These are phyloP conservation scores for Podaxis carcinomalis DNA, from an alignment of 768 basidiomycete species.

Conservation along the genomic window DNA sequence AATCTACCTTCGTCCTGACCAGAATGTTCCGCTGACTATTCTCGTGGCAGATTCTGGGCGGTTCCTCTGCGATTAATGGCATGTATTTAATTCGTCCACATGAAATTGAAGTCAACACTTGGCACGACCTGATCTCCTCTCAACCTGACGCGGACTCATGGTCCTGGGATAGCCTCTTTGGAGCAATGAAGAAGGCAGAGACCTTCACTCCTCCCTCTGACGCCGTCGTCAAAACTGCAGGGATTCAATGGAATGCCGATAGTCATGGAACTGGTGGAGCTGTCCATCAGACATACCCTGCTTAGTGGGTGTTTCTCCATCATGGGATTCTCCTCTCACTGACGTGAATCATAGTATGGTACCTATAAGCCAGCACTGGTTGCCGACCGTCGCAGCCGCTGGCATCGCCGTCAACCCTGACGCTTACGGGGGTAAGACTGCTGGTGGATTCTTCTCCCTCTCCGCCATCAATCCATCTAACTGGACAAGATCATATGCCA, in stretches of 20 bases:
- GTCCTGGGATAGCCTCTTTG: conserved; percentile 44
- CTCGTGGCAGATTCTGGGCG: conserved; percentile 51
- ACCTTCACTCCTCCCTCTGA: conserved; percentile 48
- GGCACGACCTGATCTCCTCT: conserved; percentile 37
- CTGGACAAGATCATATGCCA: conserved; percentile 66
- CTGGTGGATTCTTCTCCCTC: conserved; percentile 52
- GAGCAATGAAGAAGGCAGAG: conserved; percentile 47
- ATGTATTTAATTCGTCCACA: conserved; percentile 61
- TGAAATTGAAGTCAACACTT: conserved; percentile 44
- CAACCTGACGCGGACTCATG: conserved; percentile 33
- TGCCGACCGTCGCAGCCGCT: conserved; percentile 40
- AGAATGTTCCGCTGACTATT: background rate
- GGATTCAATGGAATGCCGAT: conserved; percentile 39
- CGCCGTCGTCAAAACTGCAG: conserved; percentile 32
- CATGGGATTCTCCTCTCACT: background rate
- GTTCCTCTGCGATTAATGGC: conserved; percentile 66
- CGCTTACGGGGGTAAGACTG: conserved; percentile 44
- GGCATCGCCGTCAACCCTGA: conserved; percentile 43
- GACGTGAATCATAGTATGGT: conserved; percentile 41
- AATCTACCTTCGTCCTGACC: background rate
- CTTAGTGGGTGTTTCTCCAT: conserved; percentile 50
- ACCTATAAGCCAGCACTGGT: conserved; percentile 57
- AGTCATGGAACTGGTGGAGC: conserved; percentile 53
- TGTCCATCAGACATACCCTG: conserved; percentile 39
- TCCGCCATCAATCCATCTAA: conserved; percentile 60